phyloP scores from a whole-genome alignment of 768 basidiomycete species.

The Zangia roseola region DNA sequence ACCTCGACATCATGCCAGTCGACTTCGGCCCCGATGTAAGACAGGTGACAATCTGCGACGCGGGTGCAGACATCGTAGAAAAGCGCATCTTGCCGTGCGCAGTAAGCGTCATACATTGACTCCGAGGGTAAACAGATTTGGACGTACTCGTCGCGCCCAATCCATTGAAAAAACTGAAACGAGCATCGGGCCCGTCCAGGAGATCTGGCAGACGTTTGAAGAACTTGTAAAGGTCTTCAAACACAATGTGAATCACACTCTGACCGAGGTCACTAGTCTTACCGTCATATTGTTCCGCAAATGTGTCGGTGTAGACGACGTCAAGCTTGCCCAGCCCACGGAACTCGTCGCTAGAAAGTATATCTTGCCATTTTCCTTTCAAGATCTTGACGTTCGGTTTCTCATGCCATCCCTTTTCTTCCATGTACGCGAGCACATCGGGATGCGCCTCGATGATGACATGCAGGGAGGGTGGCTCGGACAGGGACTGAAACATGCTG shows the following conservation, averaged over 20 bases:
- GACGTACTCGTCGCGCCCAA: constrained; percentile 88
- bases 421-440: constrained; percentile 85
- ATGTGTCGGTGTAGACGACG: constrained; percentile 89
- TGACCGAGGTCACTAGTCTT: constrained; percentile 2
- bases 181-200: constrained; percentile 67
- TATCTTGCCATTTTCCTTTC: constrained; percentile 95
- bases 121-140: not conserved
- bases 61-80: constrained; percentile 92
- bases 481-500: constrained; percentile 66
- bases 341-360: constrained; percentile 58
- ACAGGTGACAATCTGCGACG: constrained; percentile 81
- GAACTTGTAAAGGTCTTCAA: constrained; percentile 67
- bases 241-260: not conserved
- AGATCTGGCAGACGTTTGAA: constrained; percentile 80
- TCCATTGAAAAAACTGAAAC: constrained; percentile 96
- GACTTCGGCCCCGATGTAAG: constrained; percentile 76
- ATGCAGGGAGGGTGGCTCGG: constrained; percentile 63
- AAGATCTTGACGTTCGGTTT: constrained; percentile 76
- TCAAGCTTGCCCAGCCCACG: constrained; percentile 75
- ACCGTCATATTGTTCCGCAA: constrained; percentile 83
- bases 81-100: constrained; percentile 57
- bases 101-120: not conserved
- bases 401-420: constrained; percentile 71
- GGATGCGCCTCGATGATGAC: constrained; percentile 94
- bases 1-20: constrained; percentile 84